A percentile compares a stretch with the other conserved stretches of the same genome.
phyloP scores from a whole-genome alignment of 2,329 filamentous ascomycete genomes.

The Fusarium pseudocircinatum region DNA sequence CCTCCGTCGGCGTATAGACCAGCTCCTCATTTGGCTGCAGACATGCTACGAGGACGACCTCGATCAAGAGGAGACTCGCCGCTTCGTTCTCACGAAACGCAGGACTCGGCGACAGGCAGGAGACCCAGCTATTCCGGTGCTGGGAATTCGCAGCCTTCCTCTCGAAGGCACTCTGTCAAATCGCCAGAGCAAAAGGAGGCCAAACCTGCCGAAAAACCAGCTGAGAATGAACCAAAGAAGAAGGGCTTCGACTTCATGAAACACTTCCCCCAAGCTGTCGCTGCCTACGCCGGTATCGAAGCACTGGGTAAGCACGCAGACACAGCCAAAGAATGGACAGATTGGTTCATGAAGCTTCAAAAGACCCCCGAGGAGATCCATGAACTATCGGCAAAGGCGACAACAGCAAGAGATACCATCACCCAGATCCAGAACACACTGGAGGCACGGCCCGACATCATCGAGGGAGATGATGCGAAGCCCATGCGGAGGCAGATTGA shows the following conservation, averaged over 20 bases:
- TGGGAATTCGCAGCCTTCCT: not conserved
- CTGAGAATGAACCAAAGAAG: not conserved
- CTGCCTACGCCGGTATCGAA: slow-evolving; percentile 42
- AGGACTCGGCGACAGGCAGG: not conserved
- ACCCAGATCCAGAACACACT: slow-evolving; percentile 45
- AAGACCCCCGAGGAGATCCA: slow-evolving; percentile 47
- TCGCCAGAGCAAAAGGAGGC: not conserved
- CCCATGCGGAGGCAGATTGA: slow-evolving; percentile 45
- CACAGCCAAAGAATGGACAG: slow-evolving; percentile 48
- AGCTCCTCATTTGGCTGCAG: slow-evolving; percentile 8
- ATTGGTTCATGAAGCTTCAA: slow-evolving; percentile 46
- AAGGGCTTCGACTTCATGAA: slow-evolving; percentile 26
- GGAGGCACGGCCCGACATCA: slow-evolving; percentile 43
- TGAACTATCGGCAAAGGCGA: slow-evolving; percentile 39
- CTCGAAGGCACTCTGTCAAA: not conserved
- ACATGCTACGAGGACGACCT: slow-evolving; percentile 19
- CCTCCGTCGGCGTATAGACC: slow-evolving; percentile 21
- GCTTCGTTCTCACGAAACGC: not conserved
- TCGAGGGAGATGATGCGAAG: slow-evolving; percentile 45
- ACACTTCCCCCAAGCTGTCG: slow-evolving; percentile 40
- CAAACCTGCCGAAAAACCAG: not conserved
- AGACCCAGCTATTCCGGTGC: not conserved
- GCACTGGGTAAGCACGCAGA: slow-evolving; percentile 43
- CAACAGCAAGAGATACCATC: slow-evolving; percentile 46
- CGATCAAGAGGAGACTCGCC: slow-evolving; percentile 23